Percentiles rank a stretch among this genome's conserved stretches.
Conservation (phyloP, 2,329 filamentous ascomycete genomes). For the Aspergillus hortae region DNA sequence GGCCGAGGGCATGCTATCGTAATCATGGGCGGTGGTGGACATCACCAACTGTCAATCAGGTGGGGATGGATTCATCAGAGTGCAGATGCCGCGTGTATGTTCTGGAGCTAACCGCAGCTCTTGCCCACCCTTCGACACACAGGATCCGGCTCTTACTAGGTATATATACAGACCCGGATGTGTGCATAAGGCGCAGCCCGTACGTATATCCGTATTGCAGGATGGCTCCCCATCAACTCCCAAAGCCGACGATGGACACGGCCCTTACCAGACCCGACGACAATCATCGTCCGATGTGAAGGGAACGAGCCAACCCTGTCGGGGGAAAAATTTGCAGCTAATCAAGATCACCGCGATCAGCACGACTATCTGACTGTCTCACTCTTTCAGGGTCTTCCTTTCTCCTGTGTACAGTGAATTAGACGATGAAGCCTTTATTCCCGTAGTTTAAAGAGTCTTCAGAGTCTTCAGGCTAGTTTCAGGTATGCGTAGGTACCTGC, state of each 20-base stretch:
- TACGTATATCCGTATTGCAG: background rate
- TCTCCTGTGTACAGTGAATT: background rate
- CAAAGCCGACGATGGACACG: background rate
- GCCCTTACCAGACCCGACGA: background rate
- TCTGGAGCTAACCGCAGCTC: background rate
- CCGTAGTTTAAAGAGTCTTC: too few relatives aligned
- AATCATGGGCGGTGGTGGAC: background rate
- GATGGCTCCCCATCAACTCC: background rate
- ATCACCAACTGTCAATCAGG: conserved; percentile 8
- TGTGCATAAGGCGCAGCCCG: background rate
- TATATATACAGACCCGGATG: background rate
- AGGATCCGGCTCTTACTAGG: background rate
- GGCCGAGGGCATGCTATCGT: background rate
- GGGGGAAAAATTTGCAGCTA: conserved; percentile 6
- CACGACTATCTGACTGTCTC: conserved; percentile 1
- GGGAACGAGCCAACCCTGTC: background rate
- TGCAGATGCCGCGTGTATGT: conserved; percentile 7
- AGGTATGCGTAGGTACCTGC: background rate
- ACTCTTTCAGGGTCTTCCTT: background rate
- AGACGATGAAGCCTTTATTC: background rate
- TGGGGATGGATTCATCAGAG: conserved; percentile 9
- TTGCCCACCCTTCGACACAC: background rate
- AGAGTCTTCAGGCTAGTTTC: too few relatives aligned
- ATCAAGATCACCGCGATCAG: conserved; percentile 15
- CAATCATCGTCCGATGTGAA: background rate